Evolutionary conservation across 2,329 filamentous ascomycete genomes (phyloP), one percentile per base, ranked within the genome.

Genomic region (Bertia moriformis): DNA sequence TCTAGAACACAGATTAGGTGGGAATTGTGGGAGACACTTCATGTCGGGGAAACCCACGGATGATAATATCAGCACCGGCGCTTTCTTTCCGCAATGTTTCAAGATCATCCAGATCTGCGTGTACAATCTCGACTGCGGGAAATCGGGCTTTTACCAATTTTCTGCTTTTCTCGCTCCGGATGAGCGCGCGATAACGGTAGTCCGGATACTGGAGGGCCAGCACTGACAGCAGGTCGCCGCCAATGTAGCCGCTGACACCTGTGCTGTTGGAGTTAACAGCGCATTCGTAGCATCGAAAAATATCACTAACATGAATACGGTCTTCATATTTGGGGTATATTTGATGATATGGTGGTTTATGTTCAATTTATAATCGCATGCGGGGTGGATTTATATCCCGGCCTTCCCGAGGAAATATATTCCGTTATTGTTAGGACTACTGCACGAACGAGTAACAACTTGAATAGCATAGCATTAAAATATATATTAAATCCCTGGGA

Each of bases 11-110:
- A n/a, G n/a, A n/a, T n/a, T n/a, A n/a, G 18, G 15, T 38, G 5
- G 18, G 14, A 14, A 38, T 38, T 2, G 12, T 1, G 0, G 3
- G 0, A 0, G 0, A 2, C 38, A 3, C 41, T 19, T 5, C 19
- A 10, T 4, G 5, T 2, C 7, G 3, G 32, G 7, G 13, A 3
- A n/a, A 40, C 43, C 29, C 32, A 60, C 57, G 55, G 30, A 61
- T 41, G 1, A 61, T 51, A 2, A 61, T 51, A 38, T 60, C 58
- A 1, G 56, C 56, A 17, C 50, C 48, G 1, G 52, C 43, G 4
- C 48, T 52, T 10, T 57, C 53, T 12, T 47, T 40, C 19, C 50
- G 42, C 13, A 61, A 43, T 13, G 55, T 40, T 1, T 49, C 43
- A 1, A 46, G 47, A 14, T 59, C 50, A 33, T 60, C 57, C 4